These are phyloP conservation scores for Trametes coccinea DNA, from an alignment of 768 basidiomycete species.

Conservation along the genomic window DNA sequence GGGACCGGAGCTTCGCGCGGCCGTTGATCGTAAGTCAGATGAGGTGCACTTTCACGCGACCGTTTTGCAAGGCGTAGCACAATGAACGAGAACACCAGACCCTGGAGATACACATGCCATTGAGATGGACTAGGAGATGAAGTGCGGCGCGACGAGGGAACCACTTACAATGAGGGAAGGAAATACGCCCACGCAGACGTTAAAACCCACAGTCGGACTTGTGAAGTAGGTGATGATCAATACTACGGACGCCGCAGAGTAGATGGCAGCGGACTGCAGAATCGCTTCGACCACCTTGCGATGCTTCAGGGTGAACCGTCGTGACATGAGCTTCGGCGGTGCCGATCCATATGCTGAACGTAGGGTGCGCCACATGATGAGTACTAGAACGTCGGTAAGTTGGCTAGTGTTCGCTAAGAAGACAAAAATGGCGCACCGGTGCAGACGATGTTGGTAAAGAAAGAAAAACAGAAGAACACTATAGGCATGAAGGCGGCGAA, in stretches of 20 bases:
- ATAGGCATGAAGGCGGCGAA: neutral
- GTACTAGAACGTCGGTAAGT: neutral
- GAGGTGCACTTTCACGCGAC: neutral
- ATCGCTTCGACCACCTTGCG: conserved; percentile 6
- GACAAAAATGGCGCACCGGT: neutral
- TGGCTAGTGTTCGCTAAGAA: too few relatives aligned
- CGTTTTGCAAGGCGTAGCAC: neutral
- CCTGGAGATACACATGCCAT: neutral
- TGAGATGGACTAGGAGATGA: neutral
- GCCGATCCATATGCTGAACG: neutral
- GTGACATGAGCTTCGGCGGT: neutral
- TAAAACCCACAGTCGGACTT: neutral
- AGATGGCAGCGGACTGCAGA: conserved; percentile 10
- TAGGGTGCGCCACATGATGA: conserved; percentile 7
- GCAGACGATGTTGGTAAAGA: neutral
- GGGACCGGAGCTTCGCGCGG: too few relatives aligned
- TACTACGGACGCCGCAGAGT: conserved; percentile 5
- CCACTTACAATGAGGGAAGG: conserved; percentile 5
- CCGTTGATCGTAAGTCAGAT: neutral
- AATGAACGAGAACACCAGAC: neutral
- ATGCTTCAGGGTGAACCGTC: neutral
- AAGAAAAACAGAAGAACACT: neutral
- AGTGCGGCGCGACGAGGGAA: neutral
- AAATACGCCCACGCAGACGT: conserved; percentile 1
- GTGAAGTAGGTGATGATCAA: neutral